Conservation (phyloP, 2,329 filamentous ascomycete species). For the Clonostachys byssicola region DNA sequence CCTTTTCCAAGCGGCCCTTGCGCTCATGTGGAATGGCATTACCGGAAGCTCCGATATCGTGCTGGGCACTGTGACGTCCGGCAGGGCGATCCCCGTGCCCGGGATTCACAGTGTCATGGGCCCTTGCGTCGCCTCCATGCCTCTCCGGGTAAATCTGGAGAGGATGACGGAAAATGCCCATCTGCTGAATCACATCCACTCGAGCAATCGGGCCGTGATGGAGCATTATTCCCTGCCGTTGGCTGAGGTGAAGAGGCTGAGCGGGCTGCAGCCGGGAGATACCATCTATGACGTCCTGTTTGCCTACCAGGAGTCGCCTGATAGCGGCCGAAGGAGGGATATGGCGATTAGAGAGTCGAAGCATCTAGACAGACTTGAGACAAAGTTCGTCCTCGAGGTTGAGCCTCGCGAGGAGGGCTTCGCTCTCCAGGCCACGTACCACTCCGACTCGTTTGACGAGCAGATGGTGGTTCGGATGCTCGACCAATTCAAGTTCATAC, state of each 20-base stretch:
- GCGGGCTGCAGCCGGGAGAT: slow-evolving; percentile 47
- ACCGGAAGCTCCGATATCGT: slow-evolving; percentile 61
- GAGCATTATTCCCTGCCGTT: slow-evolving; percentile 61
- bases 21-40: slow-evolving; percentile 62
- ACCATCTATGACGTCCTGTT: slow-evolving; percentile 74
- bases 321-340: slow-evolving; percentile 19
- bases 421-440: slow-evolving; percentile 41
- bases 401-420: slow-evolving; percentile 51
- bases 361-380: slow-evolving; percentile 71
- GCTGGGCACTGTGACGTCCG: slow-evolving; percentile 79
- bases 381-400: slow-evolving; percentile 70
- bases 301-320: slow-evolving; percentile 76
- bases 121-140: slow-evolving; percentile 74
- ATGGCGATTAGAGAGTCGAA: slow-evolving; percentile 46
- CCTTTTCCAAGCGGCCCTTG: slow-evolving; percentile 70
- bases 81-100: slow-evolving; percentile 67
- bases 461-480: slow-evolving; percentile 53
- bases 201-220: slow-evolving; percentile 61
- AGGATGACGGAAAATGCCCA: slow-evolving; percentile 49
- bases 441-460: slow-evolving; percentile 41
- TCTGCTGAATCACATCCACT: slow-evolving; percentile 60
- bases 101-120: slow-evolving; percentile 72
- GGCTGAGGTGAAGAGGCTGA: slow-evolving; percentile 62
- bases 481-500: slow-evolving; percentile 55
- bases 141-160: slow-evolving; percentile 60